These are phyloP conservation scores for Pseudogymnoascus sp. DNA, from an alignment of 2,329 filamentous ascomycete species.

Conservation along the genomic window DNA sequence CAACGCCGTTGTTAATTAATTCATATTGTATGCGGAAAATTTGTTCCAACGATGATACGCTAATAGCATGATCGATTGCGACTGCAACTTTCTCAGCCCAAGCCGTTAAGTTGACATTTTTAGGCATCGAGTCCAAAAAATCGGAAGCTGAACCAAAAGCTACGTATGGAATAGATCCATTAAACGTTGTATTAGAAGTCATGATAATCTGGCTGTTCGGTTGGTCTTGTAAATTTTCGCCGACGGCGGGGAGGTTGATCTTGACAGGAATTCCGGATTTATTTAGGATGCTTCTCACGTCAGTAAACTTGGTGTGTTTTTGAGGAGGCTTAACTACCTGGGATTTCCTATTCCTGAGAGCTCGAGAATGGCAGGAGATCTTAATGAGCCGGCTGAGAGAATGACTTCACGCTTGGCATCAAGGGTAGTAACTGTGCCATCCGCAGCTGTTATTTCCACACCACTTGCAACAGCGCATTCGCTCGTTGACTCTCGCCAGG, in stretches of 20 bases:
- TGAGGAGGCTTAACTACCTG: too few relatives aligned
- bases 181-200: conserved; percentile 18
- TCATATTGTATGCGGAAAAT: conserved; percentile 23
- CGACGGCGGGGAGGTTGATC: conserved; percentile 26
- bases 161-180: conserved; percentile 12
- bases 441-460: too few relatives aligned
- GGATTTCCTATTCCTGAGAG: conserved; percentile 24
- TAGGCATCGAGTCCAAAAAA: too few relatives aligned
- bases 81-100: conserved; percentile 21
- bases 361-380: conserved; percentile 24
- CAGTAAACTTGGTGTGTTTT: too few relatives aligned
- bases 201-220: too few relatives aligned
- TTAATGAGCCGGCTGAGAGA: conserved; percentile 23
- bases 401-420: conserved; percentile 24
- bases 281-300: too few relatives aligned
- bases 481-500: too few relatives aligned
- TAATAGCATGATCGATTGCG: conserved; percentile 15
- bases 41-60: conserved; percentile 22
- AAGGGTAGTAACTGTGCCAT: too few relatives aligned
- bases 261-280: too few relatives aligned
- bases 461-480: too few relatives aligned
- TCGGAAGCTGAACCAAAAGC: conserved; percentile 25
- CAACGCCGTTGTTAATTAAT: conserved; percentile 23
- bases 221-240: conserved; percentile 27
- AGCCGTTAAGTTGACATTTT: conserved; percentile 24